Evolutionary conservation across 345 rosid genomes (phyloP).

Genomic region (Abelmoschus esculentus): DNA sequence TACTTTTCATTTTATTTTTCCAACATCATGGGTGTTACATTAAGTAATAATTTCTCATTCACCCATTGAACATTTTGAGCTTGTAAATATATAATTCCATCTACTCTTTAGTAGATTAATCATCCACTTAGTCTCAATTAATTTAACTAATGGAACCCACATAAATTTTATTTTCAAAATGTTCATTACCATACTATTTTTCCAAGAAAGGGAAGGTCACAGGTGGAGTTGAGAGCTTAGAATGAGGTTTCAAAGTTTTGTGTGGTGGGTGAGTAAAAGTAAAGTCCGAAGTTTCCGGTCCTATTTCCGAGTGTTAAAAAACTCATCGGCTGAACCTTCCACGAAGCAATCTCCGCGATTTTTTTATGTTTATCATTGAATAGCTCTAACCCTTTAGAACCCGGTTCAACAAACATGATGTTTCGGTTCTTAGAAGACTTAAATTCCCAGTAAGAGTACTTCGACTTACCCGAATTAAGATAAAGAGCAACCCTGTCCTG

Average conservation of each 20-base stretch:
- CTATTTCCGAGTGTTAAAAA: slow-evolving; percentile 61
- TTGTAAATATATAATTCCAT: too few relatives aligned
- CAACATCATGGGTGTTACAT: too few relatives aligned
- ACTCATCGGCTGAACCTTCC: slow-evolving; percentile 31
- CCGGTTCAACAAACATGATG: slow-evolving; percentile 45
- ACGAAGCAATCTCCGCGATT: slow-evolving; percentile 48
- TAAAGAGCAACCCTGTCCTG: slow-evolving; percentile 52
- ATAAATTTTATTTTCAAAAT: too few relatives aligned
- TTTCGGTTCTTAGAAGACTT: slow-evolving; percentile 48
- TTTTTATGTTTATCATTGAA: slow-evolving; percentile 36
- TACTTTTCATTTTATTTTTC: too few relatives aligned
- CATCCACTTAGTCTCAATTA: too few relatives aligned
- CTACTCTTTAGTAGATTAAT: too few relatives aligned
- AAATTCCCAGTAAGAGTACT: slow-evolving; percentile 85
- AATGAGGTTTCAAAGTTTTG: slow-evolving; percentile 48
- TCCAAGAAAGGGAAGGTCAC: too few relatives aligned
- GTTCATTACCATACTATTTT: too few relatives aligned
- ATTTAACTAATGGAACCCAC: too few relatives aligned
- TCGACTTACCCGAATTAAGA: slow-evolving; percentile 46
- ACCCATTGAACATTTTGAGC: too few relatives aligned
- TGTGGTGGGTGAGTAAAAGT: slow-evolving; percentile 42
- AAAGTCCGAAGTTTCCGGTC: slow-evolving; percentile 78
- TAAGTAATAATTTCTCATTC: too few relatives aligned
- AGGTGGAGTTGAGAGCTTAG: slow-evolving; percentile 59
- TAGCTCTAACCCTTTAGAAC: slow-evolving; percentile 44